Percentiles rank a stretch among this genome's conserved stretches.
phyloP scores from a whole-genome alignment of 2,329 filamentous ascomycete species.

The Podosphaera xanthii region DNA sequence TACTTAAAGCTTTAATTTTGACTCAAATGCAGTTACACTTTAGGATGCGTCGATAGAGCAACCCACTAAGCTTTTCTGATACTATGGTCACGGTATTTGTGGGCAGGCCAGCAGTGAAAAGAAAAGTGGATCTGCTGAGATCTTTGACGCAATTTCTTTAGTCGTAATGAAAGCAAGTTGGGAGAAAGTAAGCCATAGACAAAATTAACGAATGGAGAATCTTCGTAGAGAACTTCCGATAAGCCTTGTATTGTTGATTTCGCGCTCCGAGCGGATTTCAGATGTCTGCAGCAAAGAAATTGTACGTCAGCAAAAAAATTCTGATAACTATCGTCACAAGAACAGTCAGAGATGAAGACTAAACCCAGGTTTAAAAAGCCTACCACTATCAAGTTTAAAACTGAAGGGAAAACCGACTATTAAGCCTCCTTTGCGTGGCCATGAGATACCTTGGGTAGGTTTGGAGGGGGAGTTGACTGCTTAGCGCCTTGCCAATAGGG shows the following conservation, averaged over 20 bases:
- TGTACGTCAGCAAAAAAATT: neutral
- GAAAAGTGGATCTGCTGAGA: neutral
- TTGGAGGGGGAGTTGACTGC: neutral
- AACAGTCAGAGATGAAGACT: neutral
- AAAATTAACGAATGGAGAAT: neutral
- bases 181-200: neutral
- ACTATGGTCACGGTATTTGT: neutral
- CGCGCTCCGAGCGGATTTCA: neutral
- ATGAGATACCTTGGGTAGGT: neutral
- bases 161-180: neutral
- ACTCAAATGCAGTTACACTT: neutral
- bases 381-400: neutral
- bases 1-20: neutral
- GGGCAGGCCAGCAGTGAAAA: neutral
- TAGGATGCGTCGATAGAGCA: neutral
- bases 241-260: neutral
- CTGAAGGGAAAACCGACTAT: neutral
- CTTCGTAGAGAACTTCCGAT: neutral
- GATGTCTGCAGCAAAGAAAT: neutral
- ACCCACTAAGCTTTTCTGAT: neutral
- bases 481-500: neutral
- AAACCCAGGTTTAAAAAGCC: neutral
- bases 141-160: neutral
- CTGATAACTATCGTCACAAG: neutral
- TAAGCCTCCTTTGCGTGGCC: neutral